Base-by-base conservation (phyloP, 495 filamentous ascomycete species). In the Aspergillus bridgeri region DNA sequence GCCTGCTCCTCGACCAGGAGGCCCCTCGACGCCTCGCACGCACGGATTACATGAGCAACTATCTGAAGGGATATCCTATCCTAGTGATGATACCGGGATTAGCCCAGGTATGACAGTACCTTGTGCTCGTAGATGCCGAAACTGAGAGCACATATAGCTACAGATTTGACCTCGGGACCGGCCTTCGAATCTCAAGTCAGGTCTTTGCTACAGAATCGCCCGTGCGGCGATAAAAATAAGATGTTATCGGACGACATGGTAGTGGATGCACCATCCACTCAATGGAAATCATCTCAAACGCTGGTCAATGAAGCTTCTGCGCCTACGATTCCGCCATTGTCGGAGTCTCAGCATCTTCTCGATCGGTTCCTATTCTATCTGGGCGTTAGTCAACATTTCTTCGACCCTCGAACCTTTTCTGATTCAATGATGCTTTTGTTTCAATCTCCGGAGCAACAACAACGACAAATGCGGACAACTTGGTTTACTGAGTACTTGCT, bases 401-500 rank as follows among this genome's bases (percentile, higher is more conserved):
- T 66, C 20, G 64, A 66, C 13, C 54, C 64, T 6, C 56, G 64
- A 3, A 59, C 56, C 1, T 66, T 66, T 18, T 66, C 64, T 0
- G 64, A 66, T 45, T 27, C 44, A 8, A 60, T 64, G 43, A 57
- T 57, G 51, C 27, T 66, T 4, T 59, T 66, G 5, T 66, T 64
- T 48, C 64, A 66, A 9, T 43, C 19, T 19, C 20, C 22, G 7
- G 42, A 57, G 18, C 54, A 44, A 5, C 59, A 51, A 6, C 33
- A 64, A 18, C 20, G 50, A 15, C 56, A 61, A 11, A 64, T 59
- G 48, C 24, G 21, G 22, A 54, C 59, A 3, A 48, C 47, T 20
- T 66, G 64, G 64, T 67, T 64, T 19, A 60, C 62, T 1, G 59
- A 67, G 54, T 67, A 67, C 50, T 60, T 67, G 11, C 58, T 67